Percentiles rank a stretch among this genome's conserved stretches.
Conservation (phyloP, 768 basidiomycete genomes). For the Boletus barrowsii region DNA sequence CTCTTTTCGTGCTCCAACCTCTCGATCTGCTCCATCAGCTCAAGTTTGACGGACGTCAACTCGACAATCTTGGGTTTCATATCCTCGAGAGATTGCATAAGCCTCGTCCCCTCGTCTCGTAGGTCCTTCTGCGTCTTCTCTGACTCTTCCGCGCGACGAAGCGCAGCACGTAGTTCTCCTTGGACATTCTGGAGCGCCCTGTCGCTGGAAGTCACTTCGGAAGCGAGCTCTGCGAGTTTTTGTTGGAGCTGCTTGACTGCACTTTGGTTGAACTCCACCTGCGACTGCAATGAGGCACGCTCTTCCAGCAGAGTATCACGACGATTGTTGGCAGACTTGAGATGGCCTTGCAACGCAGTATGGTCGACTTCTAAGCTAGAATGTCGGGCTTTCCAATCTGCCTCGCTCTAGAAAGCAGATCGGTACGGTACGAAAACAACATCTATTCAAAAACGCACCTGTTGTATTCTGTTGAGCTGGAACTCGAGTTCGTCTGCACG, state of each 20-base stretch:
- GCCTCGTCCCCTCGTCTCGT: slow-evolving; percentile 71
- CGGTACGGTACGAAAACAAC: neutral
- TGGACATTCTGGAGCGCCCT: slow-evolving; percentile 60
- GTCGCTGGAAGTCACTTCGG: slow-evolving; percentile 50
- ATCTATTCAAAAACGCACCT: slow-evolving; percentile 42
- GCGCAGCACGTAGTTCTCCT: slow-evolving; percentile 61
- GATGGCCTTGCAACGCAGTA: slow-evolving; percentile 37
- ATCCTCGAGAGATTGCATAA: slow-evolving; percentile 81
- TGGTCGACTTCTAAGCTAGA: slow-evolving; percentile 44
- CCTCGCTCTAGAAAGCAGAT: slow-evolving; percentile 39
- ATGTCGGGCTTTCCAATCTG: slow-evolving; percentile 47
- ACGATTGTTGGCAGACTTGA: slow-evolving; percentile 45
- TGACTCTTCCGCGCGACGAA: slow-evolving; percentile 69
- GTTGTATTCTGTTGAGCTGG: slow-evolving; percentile 73
- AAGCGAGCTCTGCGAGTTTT: slow-evolving; percentile 52
- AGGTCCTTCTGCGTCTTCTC: slow-evolving; percentile 69
- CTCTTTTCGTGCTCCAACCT: slow-evolving; percentile 51
- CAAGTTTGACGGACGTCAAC: slow-evolving; percentile 67
- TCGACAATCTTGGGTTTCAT: slow-evolving; percentile 84
- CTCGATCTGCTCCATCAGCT: slow-evolving; percentile 63
- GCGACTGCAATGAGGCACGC: slow-evolving; percentile 46
- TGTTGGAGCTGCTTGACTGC: slow-evolving; percentile 54
- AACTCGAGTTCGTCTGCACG: slow-evolving; percentile 82
- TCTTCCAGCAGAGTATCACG: slow-evolving; percentile 48
- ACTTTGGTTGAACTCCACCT: slow-evolving; percentile 44